A percentile compares a stretch with the other conserved stretches of the same genome.
Conservation (phyloP, 2,329 filamentous ascomycete species). For the Lachnellula cervina region DNA sequence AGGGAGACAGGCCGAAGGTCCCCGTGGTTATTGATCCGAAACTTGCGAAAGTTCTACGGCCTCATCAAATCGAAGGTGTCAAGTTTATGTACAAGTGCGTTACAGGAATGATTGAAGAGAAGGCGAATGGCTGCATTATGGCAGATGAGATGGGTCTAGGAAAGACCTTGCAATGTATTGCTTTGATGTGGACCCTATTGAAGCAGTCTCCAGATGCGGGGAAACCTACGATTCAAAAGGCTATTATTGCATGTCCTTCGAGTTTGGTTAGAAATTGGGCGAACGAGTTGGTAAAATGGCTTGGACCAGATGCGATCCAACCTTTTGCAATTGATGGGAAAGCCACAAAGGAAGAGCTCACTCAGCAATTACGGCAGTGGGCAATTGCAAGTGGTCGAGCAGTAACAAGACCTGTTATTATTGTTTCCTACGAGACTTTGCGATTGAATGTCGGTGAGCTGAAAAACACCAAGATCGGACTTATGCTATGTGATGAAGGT, state of each 20-base stretch:
- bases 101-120: slow-evolving; percentile 89
- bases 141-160: slow-evolving; percentile 98
- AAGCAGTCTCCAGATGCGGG: slow-evolving; percentile 97
- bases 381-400: slow-evolving; percentile 84
- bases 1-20: slow-evolving; percentile 76
- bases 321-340: slow-evolving; percentile 98
- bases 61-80: slow-evolving; percentile 96
- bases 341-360: slow-evolving; percentile 89
- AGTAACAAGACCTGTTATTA: slow-evolving; percentile 87
- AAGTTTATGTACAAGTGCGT: slow-evolving; percentile 96
- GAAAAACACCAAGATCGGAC: slow-evolving; percentile 81
- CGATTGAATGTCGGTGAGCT: slow-evolving; percentile 87
- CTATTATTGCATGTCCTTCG: slow-evolving; percentile 92
- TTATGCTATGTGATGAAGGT: slow-evolving; percentile 93
- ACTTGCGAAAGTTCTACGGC: slow-evolving; percentile 82
- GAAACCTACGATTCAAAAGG: slow-evolving; percentile 89
- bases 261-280: slow-evolving; percentile 98
- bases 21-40: slow-evolving; percentile 94
- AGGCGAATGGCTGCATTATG: slow-evolving; percentile 98
- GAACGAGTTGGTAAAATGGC: slow-evolving; percentile 94
- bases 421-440: slow-evolving; percentile 95
- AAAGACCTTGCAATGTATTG: slow-evolving; percentile 95
- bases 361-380: slow-evolving; percentile 88
- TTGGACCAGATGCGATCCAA: slow-evolving; percentile 82
- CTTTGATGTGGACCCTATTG: slow-evolving; percentile 91